Conservation (phyloP, 768 basidiomycete species). For the Tricholoma sp. region DNA sequence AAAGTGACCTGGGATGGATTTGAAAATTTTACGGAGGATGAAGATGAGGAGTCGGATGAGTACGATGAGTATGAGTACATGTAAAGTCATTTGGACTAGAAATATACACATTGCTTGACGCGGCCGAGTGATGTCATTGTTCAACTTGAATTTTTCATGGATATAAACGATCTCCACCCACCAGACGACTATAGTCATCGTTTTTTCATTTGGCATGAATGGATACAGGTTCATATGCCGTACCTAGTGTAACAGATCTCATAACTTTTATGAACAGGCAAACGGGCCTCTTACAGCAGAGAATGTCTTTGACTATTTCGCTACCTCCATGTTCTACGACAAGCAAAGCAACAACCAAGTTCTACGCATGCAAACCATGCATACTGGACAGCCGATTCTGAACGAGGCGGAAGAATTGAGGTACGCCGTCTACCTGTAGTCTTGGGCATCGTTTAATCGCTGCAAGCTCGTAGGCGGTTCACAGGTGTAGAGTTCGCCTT, state of each 20-base stretch:
- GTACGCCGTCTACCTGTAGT: constrained; percentile 36
- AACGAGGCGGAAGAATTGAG: constrained; percentile 86
- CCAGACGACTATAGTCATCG: constrained; percentile 76
- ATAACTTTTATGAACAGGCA: constrained; percentile 40
- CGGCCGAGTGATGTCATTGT: constrained; percentile 2
- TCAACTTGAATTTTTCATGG: constrained; percentile 24
- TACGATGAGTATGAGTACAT: neutral
- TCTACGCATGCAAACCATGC: constrained; percentile 89
- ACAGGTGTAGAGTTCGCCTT: constrained; percentile 85
- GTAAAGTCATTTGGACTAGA: no score
- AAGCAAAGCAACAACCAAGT: constrained; percentile 92
- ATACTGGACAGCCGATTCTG: constrained; percentile 67
- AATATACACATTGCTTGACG: no score
- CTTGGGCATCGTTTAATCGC: neutral
- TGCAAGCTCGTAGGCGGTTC: constrained; percentile 55
- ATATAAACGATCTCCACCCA: constrained; percentile 65
- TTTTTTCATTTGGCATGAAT: constrained; percentile 90
- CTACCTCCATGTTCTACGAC: constrained; percentile 90
- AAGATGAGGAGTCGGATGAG: neutral
- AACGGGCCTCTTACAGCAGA: constrained; percentile 72
- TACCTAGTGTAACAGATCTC: neutral
- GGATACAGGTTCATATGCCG: constrained; percentile 57
- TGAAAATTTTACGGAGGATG: neutral
- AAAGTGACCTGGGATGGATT: neutral
- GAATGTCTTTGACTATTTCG: constrained; percentile 88